Percentiles rank a stretch among this genome's conserved stretches.
Evolutionary conservation across 2,329 filamentous ascomycete genomes (phyloP).

Genomic region (Capronia epimyces): DNA sequence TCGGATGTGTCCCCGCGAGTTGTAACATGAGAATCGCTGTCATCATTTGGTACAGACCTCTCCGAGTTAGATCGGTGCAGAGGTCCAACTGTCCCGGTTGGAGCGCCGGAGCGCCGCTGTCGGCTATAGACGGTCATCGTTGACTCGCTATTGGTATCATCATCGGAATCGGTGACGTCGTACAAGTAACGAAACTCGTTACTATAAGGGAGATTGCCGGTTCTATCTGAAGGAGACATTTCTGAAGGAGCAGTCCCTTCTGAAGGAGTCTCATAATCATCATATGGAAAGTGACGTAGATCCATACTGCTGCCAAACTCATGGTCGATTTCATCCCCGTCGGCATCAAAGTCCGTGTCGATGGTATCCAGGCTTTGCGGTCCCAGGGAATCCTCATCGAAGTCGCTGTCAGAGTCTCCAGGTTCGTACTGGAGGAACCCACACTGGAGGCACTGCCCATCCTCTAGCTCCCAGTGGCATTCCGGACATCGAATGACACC

Average conservation of each 20-base stretch:
- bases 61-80: not conserved
- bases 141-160: conserved; percentile 17
- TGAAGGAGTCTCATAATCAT: conserved; percentile 4
- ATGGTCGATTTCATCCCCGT: conserved; percentile 18
- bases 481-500: conserved; percentile 59
- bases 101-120: not conserved
- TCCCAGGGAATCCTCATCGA: conserved; percentile 9
- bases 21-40: not conserved
- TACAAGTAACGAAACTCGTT: too few relatives aligned
- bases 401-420: conserved; percentile 34
- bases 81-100: not conserved
- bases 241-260: too few relatives aligned
- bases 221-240: too few relatives aligned
- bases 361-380: conserved; percentile 1
- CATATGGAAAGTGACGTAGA: not conserved
- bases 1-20: not conserved
- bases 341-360: conserved; percentile 20
- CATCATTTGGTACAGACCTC: not conserved
- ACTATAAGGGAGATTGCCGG: too few relatives aligned
- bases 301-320: conserved; percentile 13
- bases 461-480: conserved; percentile 60
- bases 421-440: conserved; percentile 34
- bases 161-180: conserved; percentile 14
- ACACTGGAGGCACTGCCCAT: conserved; percentile 53
- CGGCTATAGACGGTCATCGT: conserved; percentile 8